Evolutionary conservation across 2,329 filamentous ascomycete genomes (phyloP).

Genomic region (Xylariaceae sp.): DNA sequence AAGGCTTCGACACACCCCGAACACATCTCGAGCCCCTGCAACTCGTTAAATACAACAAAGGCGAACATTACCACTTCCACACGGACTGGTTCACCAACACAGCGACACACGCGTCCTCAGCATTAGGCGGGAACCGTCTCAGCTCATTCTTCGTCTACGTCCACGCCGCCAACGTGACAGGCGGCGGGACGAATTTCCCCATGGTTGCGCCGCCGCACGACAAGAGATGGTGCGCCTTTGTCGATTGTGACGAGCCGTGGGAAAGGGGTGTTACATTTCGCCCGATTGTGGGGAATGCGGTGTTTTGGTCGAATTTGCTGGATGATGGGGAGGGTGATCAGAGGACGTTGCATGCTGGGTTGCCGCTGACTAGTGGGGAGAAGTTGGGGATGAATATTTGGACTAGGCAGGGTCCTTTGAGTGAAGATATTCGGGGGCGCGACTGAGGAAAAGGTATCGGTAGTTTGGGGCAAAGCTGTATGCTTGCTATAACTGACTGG

Average conservation of each 20-base stretch:
- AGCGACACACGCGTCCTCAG: constrained; percentile 34
- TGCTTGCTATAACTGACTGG: no score
- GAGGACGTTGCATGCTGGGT: constrained; percentile 43
- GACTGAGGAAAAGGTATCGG: constrained; percentile 11
- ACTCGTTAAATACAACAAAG: constrained; percentile 43
- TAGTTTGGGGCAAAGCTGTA: no score
- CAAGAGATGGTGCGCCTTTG: constrained; percentile 39
- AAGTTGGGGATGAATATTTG: constrained; percentile 53
- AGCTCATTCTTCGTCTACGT: constrained; percentile 49
- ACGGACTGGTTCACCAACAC: constrained; percentile 49
- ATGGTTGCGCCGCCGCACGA: constrained; percentile 36
- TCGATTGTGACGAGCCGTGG: constrained; percentile 47
- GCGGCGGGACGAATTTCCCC: constrained; percentile 49
- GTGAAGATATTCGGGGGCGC: constrained; percentile 31
- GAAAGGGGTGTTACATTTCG: constrained; percentile 46
- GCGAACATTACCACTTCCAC: constrained; percentile 47
- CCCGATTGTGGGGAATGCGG: constrained; percentile 43
- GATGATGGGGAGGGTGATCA: constrained; percentile 38
- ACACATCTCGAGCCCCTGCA: constrained; percentile 44
- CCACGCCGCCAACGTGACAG: constrained; percentile 38
- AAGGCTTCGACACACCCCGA: constrained; percentile 38
- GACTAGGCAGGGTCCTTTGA: constrained; percentile 41
- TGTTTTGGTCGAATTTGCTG: constrained; percentile 46
- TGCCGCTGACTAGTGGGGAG: constrained; percentile 42
- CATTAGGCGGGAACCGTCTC: constrained; percentile 41